Percentiles rank a stretch among this genome's conserved stretches.
These are phyloP conservation scores for Coelastrella sp. DNA, from an alignment of 139 green algal species.

Conservation along the genomic window DNA sequence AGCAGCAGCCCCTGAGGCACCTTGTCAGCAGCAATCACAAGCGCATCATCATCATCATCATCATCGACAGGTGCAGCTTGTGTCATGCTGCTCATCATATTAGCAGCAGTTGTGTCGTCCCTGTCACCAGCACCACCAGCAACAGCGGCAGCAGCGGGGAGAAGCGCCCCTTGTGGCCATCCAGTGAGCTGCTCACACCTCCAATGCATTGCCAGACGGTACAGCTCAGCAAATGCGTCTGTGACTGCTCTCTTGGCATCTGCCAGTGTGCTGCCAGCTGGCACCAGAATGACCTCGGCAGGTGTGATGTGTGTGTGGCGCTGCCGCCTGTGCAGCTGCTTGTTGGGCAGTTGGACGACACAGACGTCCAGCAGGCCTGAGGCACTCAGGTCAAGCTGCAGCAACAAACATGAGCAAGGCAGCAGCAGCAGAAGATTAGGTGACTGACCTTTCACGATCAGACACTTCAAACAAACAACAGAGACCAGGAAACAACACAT, in stretches of 20 bases:
- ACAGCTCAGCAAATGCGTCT: conserved; percentile 70
- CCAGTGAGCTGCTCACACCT: conserved; percentile 35
- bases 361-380: conserved; percentile 12
- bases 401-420: not conserved
- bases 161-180: conserved; percentile 34
- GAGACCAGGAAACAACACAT: no score
- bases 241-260: conserved; percentile 61
- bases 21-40: not conserved
- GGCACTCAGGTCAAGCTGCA: conserved; percentile 34
- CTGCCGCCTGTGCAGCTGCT: not conserved
- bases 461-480: no score
- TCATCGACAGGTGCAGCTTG: not conserved
- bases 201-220: conserved; percentile 65
- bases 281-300: conserved; percentile 66
- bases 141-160: not conserved
- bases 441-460: not conserved
- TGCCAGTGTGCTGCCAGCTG: conserved; percentile 45
- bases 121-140: not conserved
- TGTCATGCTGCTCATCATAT: not conserved
- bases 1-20: conserved; percentile 33
- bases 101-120: not conserved
- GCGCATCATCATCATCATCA: not conserved
- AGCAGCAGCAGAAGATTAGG: conserved; percentile 2
- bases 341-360: not conserved
- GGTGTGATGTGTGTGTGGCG: conserved; percentile 39